A percentile compares a stretch with the other conserved stretches of the same genome.
Conservation (phyloP, 805 yeast species). For the Candida ortonii region DNA sequence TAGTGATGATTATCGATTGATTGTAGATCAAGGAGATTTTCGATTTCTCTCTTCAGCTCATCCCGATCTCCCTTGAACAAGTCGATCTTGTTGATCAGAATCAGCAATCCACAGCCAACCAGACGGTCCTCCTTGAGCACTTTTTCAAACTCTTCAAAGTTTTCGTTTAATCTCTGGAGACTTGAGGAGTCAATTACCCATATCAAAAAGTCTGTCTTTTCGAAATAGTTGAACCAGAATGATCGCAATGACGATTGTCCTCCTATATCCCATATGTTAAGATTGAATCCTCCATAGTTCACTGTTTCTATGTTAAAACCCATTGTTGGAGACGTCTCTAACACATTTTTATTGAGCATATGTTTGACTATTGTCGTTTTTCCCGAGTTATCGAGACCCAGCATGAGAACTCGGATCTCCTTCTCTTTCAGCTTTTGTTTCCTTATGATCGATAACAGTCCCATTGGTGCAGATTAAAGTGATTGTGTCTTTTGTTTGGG, state of each 20-base stretch:
- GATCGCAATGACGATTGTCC: slow-evolving; percentile 82
- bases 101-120: slow-evolving; percentile 63
- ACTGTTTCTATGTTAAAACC: slow-evolving; percentile 81
- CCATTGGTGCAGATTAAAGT: slow-evolving; percentile 55
- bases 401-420: slow-evolving; percentile 69
- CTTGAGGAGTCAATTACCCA: slow-evolving; percentile 83
- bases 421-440: slow-evolving; percentile 80
- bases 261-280: slow-evolving; percentile 81
- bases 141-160: slow-evolving; percentile 58
- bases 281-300: slow-evolving; percentile 37
- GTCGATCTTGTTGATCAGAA: slow-evolving; percentile 77
- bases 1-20: slow-evolving; percentile 39
- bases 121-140: slow-evolving; percentile 66
- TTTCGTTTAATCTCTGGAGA: slow-evolving; percentile 60
- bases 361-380: slow-evolving; percentile 78
- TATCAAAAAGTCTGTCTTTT: slow-evolving; percentile 68
- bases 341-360: slow-evolving; percentile 48
- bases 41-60: slow-evolving; percentile 17
- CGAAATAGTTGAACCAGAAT: slow-evolving; percentile 93
- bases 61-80: slow-evolving; percentile 34
- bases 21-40: slow-evolving; percentile 30
- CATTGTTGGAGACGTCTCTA: slow-evolving; percentile 77
- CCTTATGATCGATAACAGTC: slow-evolving; percentile 71
- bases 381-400: slow-evolving; percentile 91
- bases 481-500: too few relatives aligned